phyloP scores from a whole-genome alignment of 108 stramenopile species.

The Hondaea fermentalgiana region DNA sequence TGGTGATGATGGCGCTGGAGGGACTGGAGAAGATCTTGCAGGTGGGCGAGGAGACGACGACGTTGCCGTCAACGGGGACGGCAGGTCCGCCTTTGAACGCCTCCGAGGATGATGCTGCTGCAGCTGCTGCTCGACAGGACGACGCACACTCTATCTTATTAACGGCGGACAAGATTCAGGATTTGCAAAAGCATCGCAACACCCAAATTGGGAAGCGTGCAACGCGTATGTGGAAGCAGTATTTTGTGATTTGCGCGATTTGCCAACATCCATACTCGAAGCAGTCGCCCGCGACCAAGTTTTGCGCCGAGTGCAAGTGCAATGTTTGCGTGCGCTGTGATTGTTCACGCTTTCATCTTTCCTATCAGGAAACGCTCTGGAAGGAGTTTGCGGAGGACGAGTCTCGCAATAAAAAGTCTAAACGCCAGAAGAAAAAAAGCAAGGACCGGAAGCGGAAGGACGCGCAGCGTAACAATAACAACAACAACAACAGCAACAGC shows the following conservation, averaged over 20 bases:
- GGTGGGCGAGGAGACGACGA: constrained; percentile 61
- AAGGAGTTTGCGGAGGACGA: constrained; percentile 67
- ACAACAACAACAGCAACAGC: not conserved
- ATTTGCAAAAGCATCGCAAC: constrained; percentile 68
- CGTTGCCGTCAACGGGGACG: not conserved
- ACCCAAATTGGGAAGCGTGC: constrained; percentile 73
- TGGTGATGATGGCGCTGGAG: constrained; percentile 95
- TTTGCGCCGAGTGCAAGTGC: constrained; percentile 86
- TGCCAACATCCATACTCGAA: constrained; percentile 77
- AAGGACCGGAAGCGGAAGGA: constrained; percentile 53
- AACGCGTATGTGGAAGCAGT: constrained; percentile 81
- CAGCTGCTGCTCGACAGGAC: not conserved
- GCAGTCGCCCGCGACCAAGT: constrained; percentile 65
- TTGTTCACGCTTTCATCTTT: constrained; percentile 78
- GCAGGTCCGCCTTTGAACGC: not conserved
- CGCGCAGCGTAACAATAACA: not conserved
- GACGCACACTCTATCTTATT: not conserved
- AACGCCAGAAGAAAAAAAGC: constrained; percentile 71
- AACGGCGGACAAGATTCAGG: constrained; percentile 35
- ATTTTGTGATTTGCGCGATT: constrained; percentile 86
- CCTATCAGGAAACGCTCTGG: constrained; percentile 88
- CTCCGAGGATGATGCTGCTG: not conserved
- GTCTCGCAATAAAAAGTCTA: constrained; percentile 47
- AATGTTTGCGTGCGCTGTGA: constrained; percentile 82
- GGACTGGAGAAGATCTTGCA: constrained; percentile 86